Conservation (phyloP, 257 asterid genomes). For the Nemophila menziesii region DNA sequence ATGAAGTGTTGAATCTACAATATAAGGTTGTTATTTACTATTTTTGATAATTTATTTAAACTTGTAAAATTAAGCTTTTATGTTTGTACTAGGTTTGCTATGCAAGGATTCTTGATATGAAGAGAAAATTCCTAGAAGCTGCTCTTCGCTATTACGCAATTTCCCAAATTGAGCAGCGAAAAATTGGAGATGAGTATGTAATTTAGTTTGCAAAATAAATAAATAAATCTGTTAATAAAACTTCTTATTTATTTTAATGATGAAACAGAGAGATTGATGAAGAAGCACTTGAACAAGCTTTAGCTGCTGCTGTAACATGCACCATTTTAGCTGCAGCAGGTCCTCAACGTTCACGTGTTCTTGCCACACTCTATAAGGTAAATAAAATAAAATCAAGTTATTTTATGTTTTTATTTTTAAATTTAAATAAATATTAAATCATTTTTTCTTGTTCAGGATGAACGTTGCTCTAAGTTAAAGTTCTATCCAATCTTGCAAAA, state of each 20-base stretch:
- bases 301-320: constrained; percentile 89
- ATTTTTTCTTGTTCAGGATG: constrained; percentile 48
- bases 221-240: background rate
- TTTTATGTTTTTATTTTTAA: no score
- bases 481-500: constrained; percentile 93
- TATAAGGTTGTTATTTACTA: constrained; percentile 49
- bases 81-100: constrained; percentile 65
- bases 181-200: constrained; percentile 92
- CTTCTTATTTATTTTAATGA: background rate
- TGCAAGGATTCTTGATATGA: constrained; percentile 90
- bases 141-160: constrained; percentile 93
- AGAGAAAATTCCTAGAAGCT: constrained; percentile 98
- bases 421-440: constrained; percentile 1
- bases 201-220: background rate
- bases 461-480: constrained; percentile 91
- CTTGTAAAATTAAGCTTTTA: constrained; percentile 3
- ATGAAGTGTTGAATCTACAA: constrained; percentile 83
- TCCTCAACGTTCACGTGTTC: constrained; percentile 92
- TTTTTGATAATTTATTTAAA: constrained; percentile 3
- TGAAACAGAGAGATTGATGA: constrained; percentile 74
- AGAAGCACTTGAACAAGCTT: constrained; percentile 85
- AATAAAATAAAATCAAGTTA: background rate
- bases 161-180: constrained; percentile 94
- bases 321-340: constrained; percentile 96
- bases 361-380: constrained; percentile 94